Percentiles rank a stretch among this genome's conserved stretches.
phyloP scores from a whole-genome alignment of 2,329 filamentous ascomycete species.

The Epichloe amarillans region DNA sequence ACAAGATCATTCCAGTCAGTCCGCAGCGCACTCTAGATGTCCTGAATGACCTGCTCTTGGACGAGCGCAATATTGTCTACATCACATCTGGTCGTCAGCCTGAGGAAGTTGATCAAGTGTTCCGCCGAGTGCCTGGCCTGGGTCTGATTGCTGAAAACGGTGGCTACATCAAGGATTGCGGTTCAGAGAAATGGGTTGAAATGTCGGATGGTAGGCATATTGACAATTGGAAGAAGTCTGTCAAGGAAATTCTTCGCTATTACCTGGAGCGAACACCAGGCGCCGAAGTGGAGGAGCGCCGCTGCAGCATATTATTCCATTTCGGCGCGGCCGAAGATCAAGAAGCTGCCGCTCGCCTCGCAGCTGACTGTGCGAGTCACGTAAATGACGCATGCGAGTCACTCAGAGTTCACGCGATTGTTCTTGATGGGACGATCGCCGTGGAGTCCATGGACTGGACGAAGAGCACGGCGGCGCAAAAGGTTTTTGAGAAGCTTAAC shows the following conservation, averaged over 20 bases:
- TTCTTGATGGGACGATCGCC: constrained; percentile 64
- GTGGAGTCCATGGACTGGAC: constrained; percentile 80
- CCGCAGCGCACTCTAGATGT: constrained; percentile 73
- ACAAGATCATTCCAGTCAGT: constrained; percentile 72
- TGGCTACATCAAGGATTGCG: constrained; percentile 68
- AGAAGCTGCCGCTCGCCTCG: constrained; percentile 61
- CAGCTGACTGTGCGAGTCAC: constrained; percentile 81
- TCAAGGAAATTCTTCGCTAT: constrained; percentile 72
- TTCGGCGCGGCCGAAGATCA: constrained; percentile 73
- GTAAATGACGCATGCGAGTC: constrained; percentile 87
- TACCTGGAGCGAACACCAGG: constrained; percentile 83
- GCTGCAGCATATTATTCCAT: constrained; percentile 83
- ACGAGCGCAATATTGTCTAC: constrained; percentile 75
- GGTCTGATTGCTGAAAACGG: constrained; percentile 93
- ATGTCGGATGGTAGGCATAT: constrained; percentile 62
- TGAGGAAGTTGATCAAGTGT: constrained; percentile 76
- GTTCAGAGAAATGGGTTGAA: constrained; percentile 58
- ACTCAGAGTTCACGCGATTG: constrained; percentile 72
- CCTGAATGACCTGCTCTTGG: constrained; percentile 66
- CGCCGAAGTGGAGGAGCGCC: constrained; percentile 78
- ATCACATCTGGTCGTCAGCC: constrained; percentile 85
- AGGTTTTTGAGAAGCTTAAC: constrained; percentile 52
- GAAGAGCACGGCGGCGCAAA: constrained; percentile 70
- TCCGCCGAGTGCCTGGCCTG: constrained; percentile 68
- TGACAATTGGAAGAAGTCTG: constrained; percentile 68